phyloP scores from a whole-genome alignment of 352 stramenopile species.

The Elongisporangium undulatum region DNA sequence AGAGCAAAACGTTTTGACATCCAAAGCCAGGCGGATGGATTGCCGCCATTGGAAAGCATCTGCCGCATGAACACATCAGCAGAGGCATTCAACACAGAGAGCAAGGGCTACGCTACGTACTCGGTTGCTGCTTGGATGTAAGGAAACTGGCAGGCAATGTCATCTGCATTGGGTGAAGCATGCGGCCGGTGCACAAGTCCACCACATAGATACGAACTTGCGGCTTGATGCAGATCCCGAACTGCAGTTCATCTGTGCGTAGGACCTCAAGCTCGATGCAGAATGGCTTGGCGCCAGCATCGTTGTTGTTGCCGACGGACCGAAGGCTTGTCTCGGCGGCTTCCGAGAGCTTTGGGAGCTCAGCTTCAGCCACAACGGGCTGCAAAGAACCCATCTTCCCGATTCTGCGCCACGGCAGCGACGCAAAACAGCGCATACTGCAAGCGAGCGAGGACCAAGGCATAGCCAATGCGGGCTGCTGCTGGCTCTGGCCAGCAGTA shows the following conservation, averaged over 20 bases:
- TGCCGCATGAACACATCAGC: conserved; percentile 6
- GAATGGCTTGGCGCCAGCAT: conserved; percentile 13
- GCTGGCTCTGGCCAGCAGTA: neutral
- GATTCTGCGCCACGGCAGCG: neutral
- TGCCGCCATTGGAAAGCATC: conserved; percentile 57
- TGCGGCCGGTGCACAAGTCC: conserved; percentile 42
- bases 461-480: neutral
- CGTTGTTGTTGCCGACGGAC: neutral
- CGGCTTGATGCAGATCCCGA: conserved; percentile 33
- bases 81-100: neutral
- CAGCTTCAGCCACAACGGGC: neutral
- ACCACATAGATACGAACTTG: conserved; percentile 44
- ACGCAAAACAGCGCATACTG: conserved; percentile 4
- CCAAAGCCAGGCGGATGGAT: conserved; percentile 22
- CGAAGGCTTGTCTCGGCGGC: neutral
- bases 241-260: conserved; percentile 49
- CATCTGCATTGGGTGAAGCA: conserved; percentile 21
- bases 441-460: neutral
- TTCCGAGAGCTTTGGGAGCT: neutral
- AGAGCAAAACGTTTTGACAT: conserved; percentile 28
- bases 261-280: conserved; percentile 32
- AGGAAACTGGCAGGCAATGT: conserved; percentile 14
- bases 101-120: neutral
- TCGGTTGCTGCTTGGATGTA: conserved; percentile 2
- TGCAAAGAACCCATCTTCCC: conserved; percentile 1